A percentile compares a stretch with the other conserved stretches of the same genome.
phyloP scores from a whole-genome alignment of 1,284 basidiomycete species.

The Exobasidium rhododendri region DNA sequence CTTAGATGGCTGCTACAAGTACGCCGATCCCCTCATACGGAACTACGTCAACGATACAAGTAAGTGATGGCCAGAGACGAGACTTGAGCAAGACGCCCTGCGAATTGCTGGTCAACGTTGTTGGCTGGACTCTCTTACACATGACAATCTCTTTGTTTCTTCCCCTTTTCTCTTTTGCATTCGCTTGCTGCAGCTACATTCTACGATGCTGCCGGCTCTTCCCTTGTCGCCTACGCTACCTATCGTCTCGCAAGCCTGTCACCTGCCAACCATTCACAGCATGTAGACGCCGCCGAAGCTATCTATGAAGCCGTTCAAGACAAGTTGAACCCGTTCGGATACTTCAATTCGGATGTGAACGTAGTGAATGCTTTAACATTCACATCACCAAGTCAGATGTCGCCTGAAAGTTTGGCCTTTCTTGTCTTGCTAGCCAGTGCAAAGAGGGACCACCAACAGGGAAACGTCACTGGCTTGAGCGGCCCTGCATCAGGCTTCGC shows the following conservation, averaged over 20 bases:
- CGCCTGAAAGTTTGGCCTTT: constrained; percentile 44
- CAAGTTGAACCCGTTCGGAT: constrained; percentile 27
- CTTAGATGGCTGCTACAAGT: constrained; percentile 66
- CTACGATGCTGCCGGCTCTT: constrained; percentile 38
- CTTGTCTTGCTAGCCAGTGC: constrained; percentile 43
- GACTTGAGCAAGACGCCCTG: too few species aligned
- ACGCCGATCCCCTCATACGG: constrained; percentile 57
- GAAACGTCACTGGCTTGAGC: constrained; percentile 21
- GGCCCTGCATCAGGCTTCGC: constrained; percentile 17
- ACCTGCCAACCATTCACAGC: constrained; percentile 9
- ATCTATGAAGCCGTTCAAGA: constrained; percentile 37
- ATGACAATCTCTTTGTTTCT: background rate
- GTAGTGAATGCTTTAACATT: constrained; percentile 46
- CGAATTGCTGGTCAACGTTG: too few species aligned
- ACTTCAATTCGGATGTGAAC: constrained; percentile 27
- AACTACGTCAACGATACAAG: constrained; percentile 43
- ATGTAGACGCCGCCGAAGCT: constrained; percentile 29
- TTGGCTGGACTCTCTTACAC: too few species aligned
- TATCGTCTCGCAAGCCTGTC: constrained; percentile 31
- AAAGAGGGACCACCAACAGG: constrained; percentile 33
- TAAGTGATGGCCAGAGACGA: constrained; percentile 3
- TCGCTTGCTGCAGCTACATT: constrained; percentile 32
- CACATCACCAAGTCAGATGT: constrained; percentile 28
- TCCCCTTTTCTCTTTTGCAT: background rate
- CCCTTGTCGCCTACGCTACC: constrained; percentile 43